Conservation (phyloP, 768 basidiomycete species). For the Omphalotus guepiniiformis region DNA sequence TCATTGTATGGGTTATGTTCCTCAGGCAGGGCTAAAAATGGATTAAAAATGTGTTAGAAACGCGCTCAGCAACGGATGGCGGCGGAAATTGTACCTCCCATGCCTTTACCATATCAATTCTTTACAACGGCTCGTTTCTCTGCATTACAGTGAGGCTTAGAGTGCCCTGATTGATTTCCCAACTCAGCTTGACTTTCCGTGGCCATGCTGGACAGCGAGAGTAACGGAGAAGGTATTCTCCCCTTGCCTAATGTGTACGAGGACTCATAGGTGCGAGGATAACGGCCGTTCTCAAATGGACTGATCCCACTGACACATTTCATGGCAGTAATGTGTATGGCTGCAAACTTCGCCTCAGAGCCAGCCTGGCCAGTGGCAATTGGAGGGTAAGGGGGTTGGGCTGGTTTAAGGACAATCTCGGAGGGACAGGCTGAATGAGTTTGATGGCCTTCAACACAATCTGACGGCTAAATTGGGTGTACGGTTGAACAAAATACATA, state of each 20-base stretch:
- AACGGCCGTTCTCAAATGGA: not conserved
- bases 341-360: not conserved
- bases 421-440: not conserved
- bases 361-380: not conserved
- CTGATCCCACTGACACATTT: not conserved
- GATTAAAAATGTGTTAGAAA: not conserved
- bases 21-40: not conserved
- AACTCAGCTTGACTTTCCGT: too few relatives aligned
- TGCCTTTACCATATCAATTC: not conserved
- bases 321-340: not conserved
- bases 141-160: not conserved
- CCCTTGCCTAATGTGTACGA: not conserved
- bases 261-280: not conserved
- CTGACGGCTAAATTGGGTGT: not conserved
- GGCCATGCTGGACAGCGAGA: not conserved
- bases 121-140: too few relatives aligned
- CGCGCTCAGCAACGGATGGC: not conserved
- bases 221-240: not conserved
- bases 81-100: not conserved
- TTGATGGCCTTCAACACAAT: not conserved
- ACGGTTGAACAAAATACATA: not conserved
- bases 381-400: not conserved
- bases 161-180: not conserved
- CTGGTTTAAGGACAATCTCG: not conserved
- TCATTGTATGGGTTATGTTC: not conserved